Percentiles rank a stretch among this genome's conserved stretches.
Conservation (phyloP, 2,329 filamentous ascomycete species). For the Clonostachys chloroleuca region DNA sequence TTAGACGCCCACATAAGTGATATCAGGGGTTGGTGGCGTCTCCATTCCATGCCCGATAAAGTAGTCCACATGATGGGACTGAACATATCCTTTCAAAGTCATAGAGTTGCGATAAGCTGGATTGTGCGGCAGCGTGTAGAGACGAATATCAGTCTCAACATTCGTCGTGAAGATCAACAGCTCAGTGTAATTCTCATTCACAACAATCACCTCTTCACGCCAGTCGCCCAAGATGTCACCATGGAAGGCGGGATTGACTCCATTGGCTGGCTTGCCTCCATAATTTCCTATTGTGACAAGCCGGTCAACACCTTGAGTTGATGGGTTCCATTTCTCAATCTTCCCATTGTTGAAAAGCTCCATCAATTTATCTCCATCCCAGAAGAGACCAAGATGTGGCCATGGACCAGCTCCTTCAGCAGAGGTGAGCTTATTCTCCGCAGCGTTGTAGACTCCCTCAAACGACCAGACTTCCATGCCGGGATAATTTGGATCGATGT, state of each 20-base stretch:
- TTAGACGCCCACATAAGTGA: neutral
- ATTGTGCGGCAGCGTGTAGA: slow-evolving; percentile 15
- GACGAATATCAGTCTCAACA: slow-evolving; percentile 6
- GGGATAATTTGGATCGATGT: slow-evolving; percentile 9
- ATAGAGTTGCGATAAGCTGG: slow-evolving; percentile 14
- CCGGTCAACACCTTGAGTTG: neutral
- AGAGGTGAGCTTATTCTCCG: slow-evolving; percentile 4
- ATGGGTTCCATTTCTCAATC: slow-evolving; percentile 7
- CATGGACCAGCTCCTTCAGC: slow-evolving; percentile 1
- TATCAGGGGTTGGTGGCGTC: slow-evolving; percentile 4
- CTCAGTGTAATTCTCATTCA: slow-evolving; percentile 6
- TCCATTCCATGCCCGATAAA: slow-evolving; percentile 10
- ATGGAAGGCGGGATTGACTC: slow-evolving; percentile 7
- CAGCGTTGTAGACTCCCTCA: slow-evolving; percentile 10
- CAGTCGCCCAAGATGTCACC: slow-evolving; percentile 13
- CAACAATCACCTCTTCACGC: slow-evolving; percentile 12
- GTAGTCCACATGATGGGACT: slow-evolving; percentile 13
- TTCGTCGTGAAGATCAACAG: slow-evolving; percentile 14
- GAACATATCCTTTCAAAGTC: slow-evolving; percentile 14
- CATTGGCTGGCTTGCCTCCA: slow-evolving; percentile 1
- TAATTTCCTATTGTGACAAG: slow-evolving; percentile 4
- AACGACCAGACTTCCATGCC: slow-evolving; percentile 14
- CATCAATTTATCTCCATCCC: slow-evolving; percentile 7
- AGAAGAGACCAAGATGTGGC: slow-evolving; percentile 4
- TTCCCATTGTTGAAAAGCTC: slow-evolving; percentile 9